Evolutionary conservation across 805 yeast genomes (phyloP).

Genomic region (Metschnikowia picachoensis): DNA sequence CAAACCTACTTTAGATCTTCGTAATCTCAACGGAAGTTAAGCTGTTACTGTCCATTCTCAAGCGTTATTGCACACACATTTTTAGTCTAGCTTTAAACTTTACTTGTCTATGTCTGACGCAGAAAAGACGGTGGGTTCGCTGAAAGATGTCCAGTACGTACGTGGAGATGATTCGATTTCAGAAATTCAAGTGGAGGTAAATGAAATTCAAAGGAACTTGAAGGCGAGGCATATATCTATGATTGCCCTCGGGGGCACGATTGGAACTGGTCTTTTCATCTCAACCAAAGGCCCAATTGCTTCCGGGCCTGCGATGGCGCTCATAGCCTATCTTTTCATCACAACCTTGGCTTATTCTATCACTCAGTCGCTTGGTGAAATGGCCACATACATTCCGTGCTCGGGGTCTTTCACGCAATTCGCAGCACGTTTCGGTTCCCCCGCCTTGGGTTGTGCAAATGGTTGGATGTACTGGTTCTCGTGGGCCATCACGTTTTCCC

Average conservation of each 20-base stretch:
- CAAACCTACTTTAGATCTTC: background rate
- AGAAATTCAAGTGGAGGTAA: conserved; percentile 11
- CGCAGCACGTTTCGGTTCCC: conserved; percentile 62
- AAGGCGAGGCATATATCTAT: conserved; percentile 67
- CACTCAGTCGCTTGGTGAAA: conserved; percentile 72
- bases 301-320: conserved; percentile 68
- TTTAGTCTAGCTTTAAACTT: background rate
- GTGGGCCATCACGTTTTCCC: conserved; percentile 74
- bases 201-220: conserved; percentile 53
- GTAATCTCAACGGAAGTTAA: background rate
- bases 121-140: conserved; percentile 14
- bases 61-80: background rate
- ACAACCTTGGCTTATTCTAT: conserved; percentile 62
- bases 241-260: conserved; percentile 79
- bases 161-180: conserved; percentile 17
- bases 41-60: background rate
- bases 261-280: conserved; percentile 75
- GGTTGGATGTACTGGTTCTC: conserved; percentile 76
- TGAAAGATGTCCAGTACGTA: conserved; percentile 19
- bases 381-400: conserved; percentile 75
- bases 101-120: conserved; percentile 13
- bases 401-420: conserved; percentile 68
- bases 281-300: conserved; percentile 55
- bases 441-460: conserved; percentile 69
- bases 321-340: conserved; percentile 63